Evolutionary conservation across 768 basidiomycete species (phyloP).

Genomic region (Gloeostereum incarnatum): DNA sequence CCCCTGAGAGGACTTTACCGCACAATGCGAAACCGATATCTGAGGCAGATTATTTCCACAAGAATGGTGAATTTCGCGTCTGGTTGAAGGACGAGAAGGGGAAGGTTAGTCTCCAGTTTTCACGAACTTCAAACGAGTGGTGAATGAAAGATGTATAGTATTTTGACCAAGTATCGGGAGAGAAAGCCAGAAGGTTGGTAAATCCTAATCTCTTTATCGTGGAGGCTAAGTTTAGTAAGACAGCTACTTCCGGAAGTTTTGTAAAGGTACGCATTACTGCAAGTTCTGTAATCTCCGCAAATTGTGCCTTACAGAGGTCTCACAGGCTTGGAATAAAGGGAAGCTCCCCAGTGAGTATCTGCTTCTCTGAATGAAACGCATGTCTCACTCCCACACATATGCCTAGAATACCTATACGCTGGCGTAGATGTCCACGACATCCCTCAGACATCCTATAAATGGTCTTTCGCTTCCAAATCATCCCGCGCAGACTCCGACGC

Average conservation of each 20-base stretch:
- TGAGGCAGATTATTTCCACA: slow-evolving; percentile 84
- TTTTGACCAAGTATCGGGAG: slow-evolving; percentile 78
- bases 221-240: slow-evolving; percentile 19
- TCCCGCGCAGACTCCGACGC: slow-evolving; percentile 48
- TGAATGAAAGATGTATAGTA: slow-evolving; percentile 39
- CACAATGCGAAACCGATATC: slow-evolving; percentile 52
- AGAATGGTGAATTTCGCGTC: slow-evolving; percentile 74
- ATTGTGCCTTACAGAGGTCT: slow-evolving; percentile 2
- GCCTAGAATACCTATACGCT: slow-evolving; percentile 45
- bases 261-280: slow-evolving; percentile 46
- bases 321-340: slow-evolving; percentile 75
- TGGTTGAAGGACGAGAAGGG: slow-evolving; percentile 73
- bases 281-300: background rate
- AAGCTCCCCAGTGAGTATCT: slow-evolving; percentile 48
- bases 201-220: slow-evolving; percentile 9
- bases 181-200: slow-evolving; percentile 66
- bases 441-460: slow-evolving; percentile 75
- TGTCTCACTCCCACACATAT: background rate
- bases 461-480: slow-evolving; percentile 71
- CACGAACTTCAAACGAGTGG: background rate
- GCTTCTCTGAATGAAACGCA: background rate
- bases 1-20: slow-evolving; percentile 44
- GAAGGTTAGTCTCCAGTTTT: slow-evolving; percentile 23
- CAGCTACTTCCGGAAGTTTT: slow-evolving; percentile 91
- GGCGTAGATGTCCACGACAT: slow-evolving; percentile 48